Conservation (phyloP, 805 yeast genomes). For the Lipomyces japonicus region DNA sequence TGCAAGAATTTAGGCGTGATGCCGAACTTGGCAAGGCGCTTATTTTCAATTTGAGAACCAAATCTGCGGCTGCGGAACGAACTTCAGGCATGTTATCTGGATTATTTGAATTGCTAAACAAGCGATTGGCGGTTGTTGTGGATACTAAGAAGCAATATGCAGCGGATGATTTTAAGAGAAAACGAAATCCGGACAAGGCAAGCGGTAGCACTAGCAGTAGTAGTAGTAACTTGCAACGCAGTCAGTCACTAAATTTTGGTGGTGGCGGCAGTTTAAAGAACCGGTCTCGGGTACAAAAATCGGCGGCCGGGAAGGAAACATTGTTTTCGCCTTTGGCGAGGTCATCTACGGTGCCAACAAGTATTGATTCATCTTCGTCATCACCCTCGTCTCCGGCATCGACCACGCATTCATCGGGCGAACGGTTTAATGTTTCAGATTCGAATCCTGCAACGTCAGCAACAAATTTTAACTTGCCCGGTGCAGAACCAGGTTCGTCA, state of each 20-base stretch:
- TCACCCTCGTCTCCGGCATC: neutral
- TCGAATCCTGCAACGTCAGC: neutral
- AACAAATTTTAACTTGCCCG: neutral
- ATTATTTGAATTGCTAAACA: constrained; percentile 34
- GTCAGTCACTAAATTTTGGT: neutral
- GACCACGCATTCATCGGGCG: neutral
- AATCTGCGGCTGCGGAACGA: constrained; percentile 72
- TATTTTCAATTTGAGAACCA: constrained; percentile 64
- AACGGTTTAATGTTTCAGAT: neutral
- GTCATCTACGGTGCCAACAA: neutral
- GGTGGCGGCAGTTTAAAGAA: too few relatives aligned
- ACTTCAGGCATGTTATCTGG: constrained; percentile 59
- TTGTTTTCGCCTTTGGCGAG: neutral
- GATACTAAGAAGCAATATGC: constrained; percentile 4
- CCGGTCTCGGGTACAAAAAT: neutral
- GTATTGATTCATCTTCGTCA: neutral
- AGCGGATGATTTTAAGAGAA: constrained; percentile 21
- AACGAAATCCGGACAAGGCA: constrained; percentile 3
- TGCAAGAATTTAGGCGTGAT: constrained; percentile 56
- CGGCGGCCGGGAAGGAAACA: neutral
- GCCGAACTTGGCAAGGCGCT: constrained; percentile 80
- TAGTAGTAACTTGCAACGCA: neutral
- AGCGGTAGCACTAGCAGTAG: neutral
- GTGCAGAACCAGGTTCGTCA: neutral
- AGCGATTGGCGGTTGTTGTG: constrained; percentile 23